Conservation (phyloP, 2,329 filamentous ascomycete species). For the Alternaria solani region DNA sequence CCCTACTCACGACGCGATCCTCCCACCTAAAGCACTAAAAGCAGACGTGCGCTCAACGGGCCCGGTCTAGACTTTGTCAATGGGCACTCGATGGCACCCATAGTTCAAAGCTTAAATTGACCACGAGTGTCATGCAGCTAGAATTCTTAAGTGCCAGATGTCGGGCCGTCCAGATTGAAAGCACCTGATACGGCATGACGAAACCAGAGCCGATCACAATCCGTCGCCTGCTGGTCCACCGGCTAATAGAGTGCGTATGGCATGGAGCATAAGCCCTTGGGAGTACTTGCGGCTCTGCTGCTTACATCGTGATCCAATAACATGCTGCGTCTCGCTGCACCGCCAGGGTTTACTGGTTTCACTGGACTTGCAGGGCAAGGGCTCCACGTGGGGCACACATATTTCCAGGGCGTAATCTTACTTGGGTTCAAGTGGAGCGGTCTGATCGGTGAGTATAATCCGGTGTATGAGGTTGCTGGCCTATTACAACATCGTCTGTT, state of each 20-base stretch:
- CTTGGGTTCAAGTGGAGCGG: not conserved
- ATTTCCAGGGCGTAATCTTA: not conserved
- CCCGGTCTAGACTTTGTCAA: not conserved
- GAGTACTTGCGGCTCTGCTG: too few relatives aligned
- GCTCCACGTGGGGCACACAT: not conserved
- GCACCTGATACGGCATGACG: not conserved
- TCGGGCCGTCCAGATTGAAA: not conserved
- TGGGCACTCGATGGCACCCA: not conserved
- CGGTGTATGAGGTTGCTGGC: too few relatives aligned
- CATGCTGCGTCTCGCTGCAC: not conserved
- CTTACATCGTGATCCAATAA: not conserved
- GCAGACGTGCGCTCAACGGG: too few relatives aligned
- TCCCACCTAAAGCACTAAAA: too few relatives aligned
- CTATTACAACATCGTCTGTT: not conserved
- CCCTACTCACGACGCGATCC: fast-evolving
- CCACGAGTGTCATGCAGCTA: not conserved
- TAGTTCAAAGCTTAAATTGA: not conserved
- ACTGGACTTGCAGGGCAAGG: not conserved
- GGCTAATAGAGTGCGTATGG: too few relatives aligned
- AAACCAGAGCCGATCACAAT: not conserved
- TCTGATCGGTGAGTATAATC: too few relatives aligned
- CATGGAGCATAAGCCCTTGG: too few relatives aligned
- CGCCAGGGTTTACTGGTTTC: not conserved
- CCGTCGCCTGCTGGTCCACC: too few relatives aligned
- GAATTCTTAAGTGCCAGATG: not conserved